Base-by-base conservation (phyloP, 148 eudicot genomes). In the Rhododendron henanense region DNA sequence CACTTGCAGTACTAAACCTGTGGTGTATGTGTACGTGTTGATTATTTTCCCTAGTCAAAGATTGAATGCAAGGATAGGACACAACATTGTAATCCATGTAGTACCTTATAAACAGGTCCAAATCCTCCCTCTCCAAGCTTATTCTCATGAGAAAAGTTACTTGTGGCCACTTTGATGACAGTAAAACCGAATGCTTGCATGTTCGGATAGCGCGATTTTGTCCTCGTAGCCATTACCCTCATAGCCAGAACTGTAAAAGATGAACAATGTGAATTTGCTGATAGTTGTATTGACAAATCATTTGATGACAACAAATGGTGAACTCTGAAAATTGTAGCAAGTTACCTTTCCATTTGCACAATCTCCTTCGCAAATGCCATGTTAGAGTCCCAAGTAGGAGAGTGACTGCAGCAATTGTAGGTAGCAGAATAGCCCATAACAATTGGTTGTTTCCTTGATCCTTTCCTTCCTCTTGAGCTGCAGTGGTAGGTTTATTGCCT, bases 51-150 rank as follows among this genome's bases (percentile, higher is more conserved):
- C 41, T 11, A 14, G 19, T 13, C 1, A 15, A 73, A 73, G 16
- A 31, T 11, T 57, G 21, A 25, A 14, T 9, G 44, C 39, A 63
- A 45, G 2, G 37, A 51, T 25, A 35, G 61, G 21, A 1, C 19
- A 21, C 69, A 21, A 61, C 10, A 23, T 5, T 18, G 23, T 19
- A 59, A 19, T 19, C 7, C 67, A 21, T 59, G 19, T 23, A 59
- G 6, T 88, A 91, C 93, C 91, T 89, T 89, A 57, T 88, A 89
- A 63, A 91, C 91, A 5, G 91, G 91, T n/a, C n/a, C n/a, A n/a
- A n/a, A n/a, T n/a, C n/a, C n/a, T n/a, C n/a, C n/a, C n/a, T n/a
- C n/a, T n/a, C n/a, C n/a, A n/a, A n/a, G n/a, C n/a, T n/a, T n/a
- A n/a, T n/a, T n/a, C n/a, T n/a, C n/a, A n/a, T n/a, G n/a, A n/a